Evolutionary conservation across 176 grass and related monocot genomes (phyloP).

Genomic region (Elaeis guineensis): DNA sequence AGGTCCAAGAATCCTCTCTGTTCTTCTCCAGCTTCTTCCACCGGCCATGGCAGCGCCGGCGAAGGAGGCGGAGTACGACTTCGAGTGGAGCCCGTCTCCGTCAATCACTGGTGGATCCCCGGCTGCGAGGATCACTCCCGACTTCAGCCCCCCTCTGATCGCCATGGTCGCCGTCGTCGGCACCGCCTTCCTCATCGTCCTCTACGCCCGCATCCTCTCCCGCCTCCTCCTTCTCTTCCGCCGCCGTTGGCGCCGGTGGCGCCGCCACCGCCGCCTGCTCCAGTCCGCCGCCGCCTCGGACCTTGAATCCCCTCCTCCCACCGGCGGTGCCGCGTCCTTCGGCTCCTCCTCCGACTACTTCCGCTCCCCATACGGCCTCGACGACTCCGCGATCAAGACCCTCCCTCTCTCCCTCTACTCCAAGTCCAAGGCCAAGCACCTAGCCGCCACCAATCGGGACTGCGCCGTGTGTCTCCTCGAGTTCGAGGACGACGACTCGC

Average conservation of each 20-base stretch:
- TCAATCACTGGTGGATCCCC: neutral
- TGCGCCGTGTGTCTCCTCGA: constrained; percentile 88
- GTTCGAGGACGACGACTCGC: constrained; percentile 74
- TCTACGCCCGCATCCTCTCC: constrained; percentile 69
- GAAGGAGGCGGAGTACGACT: constrained; percentile 3
- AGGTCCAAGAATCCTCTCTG: neutral
- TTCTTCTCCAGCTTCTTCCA: neutral
- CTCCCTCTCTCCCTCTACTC: constrained; percentile 62
- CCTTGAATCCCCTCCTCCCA: constrained; percentile 28
- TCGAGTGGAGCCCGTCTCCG: constrained; percentile 8
- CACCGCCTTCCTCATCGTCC: constrained; percentile 78
- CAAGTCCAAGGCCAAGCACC: constrained; percentile 27
- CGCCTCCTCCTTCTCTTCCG: constrained; percentile 35
- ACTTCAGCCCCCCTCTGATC: constrained; percentile 86
- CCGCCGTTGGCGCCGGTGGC: constrained; percentile 23
- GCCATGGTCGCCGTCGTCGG: constrained; percentile 92
- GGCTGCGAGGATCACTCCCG: neutral
- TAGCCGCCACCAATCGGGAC: constrained; percentile 40
- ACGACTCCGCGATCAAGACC: constrained; percentile 74
- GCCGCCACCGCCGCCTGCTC: constrained; percentile 31
- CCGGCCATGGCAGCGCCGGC: constrained; percentile 7
- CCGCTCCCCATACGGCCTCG: constrained; percentile 64
- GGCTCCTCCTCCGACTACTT: constrained; percentile 51
- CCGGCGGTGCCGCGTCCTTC: constrained; percentile 24
- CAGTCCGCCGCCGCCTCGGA: constrained; percentile 26